A percentile compares a stretch with the other conserved stretches of the same genome.
These are phyloP conservation scores for Phytophthora melonis DNA, from an alignment of 352 stramenopile genomes.

Conservation along the genomic window DNA sequence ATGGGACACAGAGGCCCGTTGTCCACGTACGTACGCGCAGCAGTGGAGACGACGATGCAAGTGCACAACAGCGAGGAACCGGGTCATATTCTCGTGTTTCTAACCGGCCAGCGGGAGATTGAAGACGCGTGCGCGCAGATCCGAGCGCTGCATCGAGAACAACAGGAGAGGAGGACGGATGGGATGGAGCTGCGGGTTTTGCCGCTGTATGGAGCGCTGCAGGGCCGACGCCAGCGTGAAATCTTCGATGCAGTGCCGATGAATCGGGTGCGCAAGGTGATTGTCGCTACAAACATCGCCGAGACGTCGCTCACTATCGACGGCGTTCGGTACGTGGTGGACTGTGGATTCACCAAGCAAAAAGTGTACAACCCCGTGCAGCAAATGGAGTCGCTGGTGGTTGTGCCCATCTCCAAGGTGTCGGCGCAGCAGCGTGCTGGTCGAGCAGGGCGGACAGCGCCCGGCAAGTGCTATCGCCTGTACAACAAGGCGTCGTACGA, in stretches of 20 bases:
- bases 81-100: slow-evolving; percentile 95
- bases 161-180: slow-evolving; percentile 16
- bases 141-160: slow-evolving; percentile 47
- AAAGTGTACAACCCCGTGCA: slow-evolving; percentile 91
- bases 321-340: slow-evolving; percentile 89
- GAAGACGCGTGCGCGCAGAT: slow-evolving; percentile 92
- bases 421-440: slow-evolving; percentile 95
- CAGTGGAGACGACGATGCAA: slow-evolving; percentile 83
- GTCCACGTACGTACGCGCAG: slow-evolving; percentile 68
- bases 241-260: slow-evolving; percentile 94
- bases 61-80: slow-evolving; percentile 77
- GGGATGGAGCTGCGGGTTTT: slow-evolving; percentile 74
- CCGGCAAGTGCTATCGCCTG: slow-evolving; percentile 98
- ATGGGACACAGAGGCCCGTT: slow-evolving; percentile 75
- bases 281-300: slow-evolving; percentile 94
- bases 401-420: slow-evolving; percentile 96
- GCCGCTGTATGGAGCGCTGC: slow-evolving; percentile 97
- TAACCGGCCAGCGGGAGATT: slow-evolving; percentile 95
- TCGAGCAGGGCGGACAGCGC: slow-evolving; percentile 95
- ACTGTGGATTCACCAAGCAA: slow-evolving; percentile 91
- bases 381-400: slow-evolving; percentile 86
- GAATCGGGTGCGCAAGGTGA: slow-evolving; percentile 80
- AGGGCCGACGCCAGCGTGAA: slow-evolving; percentile 91
- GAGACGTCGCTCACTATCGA: slow-evolving; percentile 99
- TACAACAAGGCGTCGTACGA: slow-evolving; percentile 98